Base-by-base conservation (phyloP, 2,329 filamentous ascomycete species). In the Chalaropsis thielavioides region DNA sequence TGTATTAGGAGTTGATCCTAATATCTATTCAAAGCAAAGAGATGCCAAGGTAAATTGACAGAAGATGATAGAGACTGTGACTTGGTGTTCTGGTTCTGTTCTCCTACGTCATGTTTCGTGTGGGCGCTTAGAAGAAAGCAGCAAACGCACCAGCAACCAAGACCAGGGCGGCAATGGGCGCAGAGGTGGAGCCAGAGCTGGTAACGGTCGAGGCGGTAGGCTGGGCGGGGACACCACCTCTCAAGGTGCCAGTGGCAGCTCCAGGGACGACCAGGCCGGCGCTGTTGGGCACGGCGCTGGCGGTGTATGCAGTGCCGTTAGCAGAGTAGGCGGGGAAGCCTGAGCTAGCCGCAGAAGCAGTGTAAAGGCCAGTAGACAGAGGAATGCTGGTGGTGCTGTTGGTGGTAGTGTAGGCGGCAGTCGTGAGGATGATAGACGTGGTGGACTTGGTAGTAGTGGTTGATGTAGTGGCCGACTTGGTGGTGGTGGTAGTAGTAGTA, bases 401-500 rank as follows among this genome's bases (percentile, higher is more conserved):
- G 61, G 41, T 19, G 11, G 60, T 41, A 1, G 24, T n/a, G 63
- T 64, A 64, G 38, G 58, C 62, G 8, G 63, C 63, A 3, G 68
- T 66, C 44, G 65, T 60, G 24, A 67, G 56, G 40, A 56, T 43
- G 7, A 63, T 38, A 41, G 51, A 56, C 40, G 68, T 60, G 3
- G 67, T 61, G 31, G 71, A 68, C 54, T 69, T 69, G 64, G 70
- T 68, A 24, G 73, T 71, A 22, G 72, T 68, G 46, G 69, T 69
- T 62, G 70, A 68, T 27, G 73, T 71, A 24, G 72, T 68, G 8
- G 27, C 24, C 40, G 56, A 38, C 58, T 22, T 41, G 58, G 35
- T 60, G 44, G 46, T 62, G 41, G 72, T 72, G 61, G 71, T 70
- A 58, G 72, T 70, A 35, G 72, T 70, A 67, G 70, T 70, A 60